Conservation (phyloP, 2,329 filamentous ascomycete species). For the Arthrinium phaeospermum region DNA sequence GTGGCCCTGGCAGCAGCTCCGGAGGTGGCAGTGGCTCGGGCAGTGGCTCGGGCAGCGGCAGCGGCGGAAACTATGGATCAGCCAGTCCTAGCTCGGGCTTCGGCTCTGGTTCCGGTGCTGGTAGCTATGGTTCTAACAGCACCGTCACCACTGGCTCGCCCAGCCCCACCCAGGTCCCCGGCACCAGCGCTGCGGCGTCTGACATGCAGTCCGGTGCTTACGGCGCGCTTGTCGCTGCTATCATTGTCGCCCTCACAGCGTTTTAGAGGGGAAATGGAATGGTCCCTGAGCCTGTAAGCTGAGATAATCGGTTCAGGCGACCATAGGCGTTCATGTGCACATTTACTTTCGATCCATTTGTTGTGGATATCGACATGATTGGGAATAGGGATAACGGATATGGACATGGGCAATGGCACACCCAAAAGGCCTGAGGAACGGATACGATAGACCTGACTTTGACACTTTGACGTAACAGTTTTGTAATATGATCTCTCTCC, state of each 20-base stretch:
- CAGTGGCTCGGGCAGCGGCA: constrained; percentile 26
- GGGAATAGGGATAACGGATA: neutral
- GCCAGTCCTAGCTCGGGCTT: constrained; percentile 31
- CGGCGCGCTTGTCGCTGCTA: constrained; percentile 24
- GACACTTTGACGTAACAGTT: constrained; percentile 1
- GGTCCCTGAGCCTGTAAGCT: neutral
- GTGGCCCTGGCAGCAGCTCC: constrained; percentile 31
- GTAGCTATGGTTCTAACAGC: constrained; percentile 7
- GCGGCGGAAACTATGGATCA: constrained; percentile 24
- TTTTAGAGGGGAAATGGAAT: constrained; percentile 6
- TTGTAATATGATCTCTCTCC: constrained; percentile 8
- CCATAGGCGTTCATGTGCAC: neutral
- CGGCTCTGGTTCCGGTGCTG: constrained; percentile 31
- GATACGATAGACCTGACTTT: neutral
- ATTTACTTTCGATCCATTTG: neutral
- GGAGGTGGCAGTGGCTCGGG: constrained; percentile 19
- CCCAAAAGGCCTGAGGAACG: neutral
- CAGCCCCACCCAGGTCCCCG: neutral
- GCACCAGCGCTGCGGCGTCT: neutral
- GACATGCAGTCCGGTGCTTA: constrained; percentile 21
- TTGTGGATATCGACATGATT: neutral
- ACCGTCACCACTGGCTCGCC: constrained; percentile 7
- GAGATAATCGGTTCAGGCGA: neutral
- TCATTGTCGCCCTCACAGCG: constrained; percentile 22
- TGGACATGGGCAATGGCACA: neutral